Base-by-base conservation (phyloP, 352 stramenopile species). In the Pythium catenulatum region DNA sequence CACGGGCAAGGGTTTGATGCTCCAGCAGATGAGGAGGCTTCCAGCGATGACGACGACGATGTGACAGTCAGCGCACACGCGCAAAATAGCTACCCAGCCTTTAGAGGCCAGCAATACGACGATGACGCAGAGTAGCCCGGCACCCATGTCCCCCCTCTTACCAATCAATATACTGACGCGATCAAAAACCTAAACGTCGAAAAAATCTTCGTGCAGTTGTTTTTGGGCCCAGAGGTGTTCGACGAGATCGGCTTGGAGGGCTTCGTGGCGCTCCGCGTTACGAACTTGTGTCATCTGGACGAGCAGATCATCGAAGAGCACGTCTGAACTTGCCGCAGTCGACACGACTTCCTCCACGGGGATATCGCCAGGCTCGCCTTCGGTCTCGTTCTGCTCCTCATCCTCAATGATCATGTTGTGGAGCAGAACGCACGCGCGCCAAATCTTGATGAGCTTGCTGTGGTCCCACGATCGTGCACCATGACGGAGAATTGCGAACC, bases 361-460 rank as follows among this genome's bases (percentile, higher is more conserved):
- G 8, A 54, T 37, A 15, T 21, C 48, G 7, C 23, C 9, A 30
- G 36, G 17, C 5, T 74, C n/a, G 34, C 25, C 6, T 23, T 74
- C 63, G 19, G 17, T 36, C 23, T 30, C 63, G 41, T 54, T 19
- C 13, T 27, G 58, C 58, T 68, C 27, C 34, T 74, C 41, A 52
- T 74, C 63, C 41, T 74, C 63, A 32, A 74, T 54, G 41, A 74
- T 74, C 63, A 74, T 74, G 37, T 74, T 74, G 63, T n/a, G n/a
- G n/a, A n/a, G n/a, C n/a, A n/a, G n/a, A n/a, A n/a, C n/a, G n/a
- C n/a, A n/a, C n/a, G n/a, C n/a, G n/a, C n/a, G n/a, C n/a, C n/a
- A n/a, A n/a, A n/a, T n/a, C n/a, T n/a, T n/a, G n/a, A n/a, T n/a
- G n/a, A n/a, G n/a, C n/a, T n/a, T n/a, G n/a, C n/a, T n/a, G n/a